Base-by-base conservation (phyloP, 2,329 filamentous ascomycete species). In the Penicillium digitatum region DNA sequence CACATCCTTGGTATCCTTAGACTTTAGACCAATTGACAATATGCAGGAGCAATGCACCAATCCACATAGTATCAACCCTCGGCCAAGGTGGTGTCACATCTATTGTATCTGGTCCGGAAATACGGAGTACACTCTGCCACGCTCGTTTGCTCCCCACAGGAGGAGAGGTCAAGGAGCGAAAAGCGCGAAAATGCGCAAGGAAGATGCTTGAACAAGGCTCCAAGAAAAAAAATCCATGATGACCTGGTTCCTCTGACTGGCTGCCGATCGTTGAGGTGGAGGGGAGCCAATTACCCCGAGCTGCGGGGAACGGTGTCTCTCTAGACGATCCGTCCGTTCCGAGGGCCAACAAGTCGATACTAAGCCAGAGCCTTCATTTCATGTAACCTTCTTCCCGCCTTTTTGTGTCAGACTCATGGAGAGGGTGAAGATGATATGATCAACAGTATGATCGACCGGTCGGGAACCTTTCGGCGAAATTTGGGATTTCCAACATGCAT, bases 271-370 rank as follows among this genome's bases (percentile, higher is more conserved):
- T 55, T 54, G 55, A 56, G 20, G 52, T 39, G 27, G 31, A 55
- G 42, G 47, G 43, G n/a, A 54, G 27, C 46, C 22, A 52, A 52
- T 35, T 50, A 50, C 43, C 42, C 56, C 56, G 52, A 52, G 55
- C 45, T 61, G 61, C 58, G 61, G 61, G 61, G 61, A 61, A 61
- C 24, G 32, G 45, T 18, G n/a, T 32, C 18, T 38, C n/a, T 48
- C 49, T 26, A 32, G 44, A 45, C 20, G 42, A 57, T 50, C 58
- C 49, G 54, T 57, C 27, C 29, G n/a, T 44, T 54, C 39, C 47
- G 46, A 35, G 38, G 16, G 34, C 34, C 34, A 29, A 18, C 24
- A 12, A 44, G 37, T 29, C 18, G 3, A 29, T 14, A 31, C 20
- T 24, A 14, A 24, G 26, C 11, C 5, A 22, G 43, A 20, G 20